phyloP scores from a whole-genome alignment of 371 early-diverging fungal species.

The Nosema muscidifuracis region DNA sequence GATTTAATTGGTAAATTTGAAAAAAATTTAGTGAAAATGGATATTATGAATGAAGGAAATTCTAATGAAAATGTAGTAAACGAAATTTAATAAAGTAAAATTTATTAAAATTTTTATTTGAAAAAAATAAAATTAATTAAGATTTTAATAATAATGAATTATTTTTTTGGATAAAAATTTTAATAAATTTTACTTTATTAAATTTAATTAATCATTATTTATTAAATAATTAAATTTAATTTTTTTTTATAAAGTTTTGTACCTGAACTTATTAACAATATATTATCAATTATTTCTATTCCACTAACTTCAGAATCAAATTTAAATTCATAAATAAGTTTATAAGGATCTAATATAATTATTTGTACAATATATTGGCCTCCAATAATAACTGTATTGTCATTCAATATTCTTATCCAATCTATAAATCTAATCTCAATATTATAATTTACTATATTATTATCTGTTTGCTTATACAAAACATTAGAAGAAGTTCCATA shows the following conservation, averaged over 20 bases:
- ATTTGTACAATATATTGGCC: conserved; percentile 1
- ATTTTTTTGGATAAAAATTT: no score
- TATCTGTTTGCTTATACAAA: not conserved
- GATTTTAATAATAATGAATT: no score
- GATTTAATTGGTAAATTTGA: not conserved
- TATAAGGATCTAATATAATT: not conserved
- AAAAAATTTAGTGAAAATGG: not conserved
- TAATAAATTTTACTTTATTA: no score
- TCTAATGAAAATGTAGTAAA: no score
- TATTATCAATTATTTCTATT: not conserved
- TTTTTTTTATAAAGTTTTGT: not conserved
- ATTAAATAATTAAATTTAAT: no score
- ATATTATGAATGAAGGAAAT: no score
- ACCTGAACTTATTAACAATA: not conserved
- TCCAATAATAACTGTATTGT: not conserved
- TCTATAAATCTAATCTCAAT: not conserved
- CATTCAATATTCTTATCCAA: not conserved
- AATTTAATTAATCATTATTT: no score
- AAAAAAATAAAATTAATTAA: no score
- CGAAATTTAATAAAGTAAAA: no score
- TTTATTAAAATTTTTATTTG: no score
- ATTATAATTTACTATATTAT: not conserved
- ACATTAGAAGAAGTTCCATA: not conserved
- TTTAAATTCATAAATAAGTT: not conserved
- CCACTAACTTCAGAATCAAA: not conserved